Base-by-base conservation (phyloP, 2,329 filamentous ascomycete species). In the Ambrosiella beaveri region DNA sequence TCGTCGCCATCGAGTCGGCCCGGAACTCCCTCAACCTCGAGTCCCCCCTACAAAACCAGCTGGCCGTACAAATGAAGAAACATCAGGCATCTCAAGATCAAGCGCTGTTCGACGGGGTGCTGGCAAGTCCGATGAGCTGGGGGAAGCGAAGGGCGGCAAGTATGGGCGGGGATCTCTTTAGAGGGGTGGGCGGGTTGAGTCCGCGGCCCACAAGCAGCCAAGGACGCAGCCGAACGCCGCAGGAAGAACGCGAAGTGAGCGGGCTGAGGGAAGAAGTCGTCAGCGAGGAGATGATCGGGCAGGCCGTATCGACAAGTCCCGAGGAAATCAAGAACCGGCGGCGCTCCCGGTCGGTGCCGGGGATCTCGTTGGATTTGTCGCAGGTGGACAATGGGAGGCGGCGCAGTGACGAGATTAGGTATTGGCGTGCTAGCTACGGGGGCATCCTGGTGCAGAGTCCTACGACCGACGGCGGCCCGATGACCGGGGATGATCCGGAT, bases 321-420 rank as follows among this genome's bases (percentile, higher is more conserved):
- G 27, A 37, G 59, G 71, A 68, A 27, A 69, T 69, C 15, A 71
- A 69, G 3, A 65, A 72, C 36, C 75, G 77, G 51, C 73, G 81
- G 49, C 75, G 80, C 51, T 84, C 80, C 1, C 72, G 79, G 54
- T 83, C 80, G 62, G 66, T 84, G 9, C 80, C 79, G 0, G 77
- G 78, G 8, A 68, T 82, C 17, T 69, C 73, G 4, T 70, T 73
- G 37, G 67, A 68, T 45, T 59, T 66, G 3, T 45, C 37, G 8
- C 8, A 37, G 2, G n/a, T 56, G 2, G 41, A 37, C 12, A 74
- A 79, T 27, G 27, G 27, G 27, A 2, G 27, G 49, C 74, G 79
- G 40, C 75, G 80, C 37, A 83, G 79, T 64, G 79, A 81, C 58
- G 81, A 84, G 65, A 81, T 83, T 44, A 75, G 78, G 11, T 80